A percentile compares a stretch with the other conserved stretches of the same genome.
Evolutionary conservation across 73 alveolate genomes (phyloP).

Genomic region (Diophrys appendiculata): DNA sequence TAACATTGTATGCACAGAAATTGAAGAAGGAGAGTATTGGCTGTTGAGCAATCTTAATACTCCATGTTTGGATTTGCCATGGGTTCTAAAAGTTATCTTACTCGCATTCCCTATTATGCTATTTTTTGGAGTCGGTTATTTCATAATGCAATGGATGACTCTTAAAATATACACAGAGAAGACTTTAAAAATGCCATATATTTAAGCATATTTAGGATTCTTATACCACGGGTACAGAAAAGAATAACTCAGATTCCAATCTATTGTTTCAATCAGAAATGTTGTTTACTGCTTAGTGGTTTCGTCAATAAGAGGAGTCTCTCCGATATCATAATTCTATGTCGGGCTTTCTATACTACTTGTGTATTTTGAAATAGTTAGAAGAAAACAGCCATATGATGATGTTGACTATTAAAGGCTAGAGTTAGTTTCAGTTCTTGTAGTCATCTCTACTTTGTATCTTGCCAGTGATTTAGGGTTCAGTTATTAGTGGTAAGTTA

Average conservation of each 20-base stretch:
- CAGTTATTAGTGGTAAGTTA: background rate
- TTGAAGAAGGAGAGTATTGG: background rate
- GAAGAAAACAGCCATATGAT: background rate
- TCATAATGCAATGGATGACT: background rate
- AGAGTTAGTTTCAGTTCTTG: background rate
- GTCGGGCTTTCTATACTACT: background rate
- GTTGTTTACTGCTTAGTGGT: background rate
- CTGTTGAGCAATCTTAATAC: background rate
- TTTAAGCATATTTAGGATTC: background rate
- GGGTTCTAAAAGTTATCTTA: background rate
- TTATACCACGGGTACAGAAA: background rate
- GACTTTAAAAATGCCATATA: background rate
- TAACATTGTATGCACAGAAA: background rate
- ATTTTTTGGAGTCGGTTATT: background rate
- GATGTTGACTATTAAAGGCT: background rate
- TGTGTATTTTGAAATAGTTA: background rate
- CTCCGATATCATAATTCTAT: background rate
- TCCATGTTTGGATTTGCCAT: background rate
- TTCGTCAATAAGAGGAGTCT: background rate
- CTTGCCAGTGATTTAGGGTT: background rate
- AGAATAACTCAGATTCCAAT: background rate
- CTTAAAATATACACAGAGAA: background rate
- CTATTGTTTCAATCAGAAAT: background rate
- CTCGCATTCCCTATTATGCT: background rate
- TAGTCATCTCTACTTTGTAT: background rate